Base-by-base conservation (phyloP, 2,329 filamentous ascomycete genomes). In the Orbilia blumenaviensis region DNA sequence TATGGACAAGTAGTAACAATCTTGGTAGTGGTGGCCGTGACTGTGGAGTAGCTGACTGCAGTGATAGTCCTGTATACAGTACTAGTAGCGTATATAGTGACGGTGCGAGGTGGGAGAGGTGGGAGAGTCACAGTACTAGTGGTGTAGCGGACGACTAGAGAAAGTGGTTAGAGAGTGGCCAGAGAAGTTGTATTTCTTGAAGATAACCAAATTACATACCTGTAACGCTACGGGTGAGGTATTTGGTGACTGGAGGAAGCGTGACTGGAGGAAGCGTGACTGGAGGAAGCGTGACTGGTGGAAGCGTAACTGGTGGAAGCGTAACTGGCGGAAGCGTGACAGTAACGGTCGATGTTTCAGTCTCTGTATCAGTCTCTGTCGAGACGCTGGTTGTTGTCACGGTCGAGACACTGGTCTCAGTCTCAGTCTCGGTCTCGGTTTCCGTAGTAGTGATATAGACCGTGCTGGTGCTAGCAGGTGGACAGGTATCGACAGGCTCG, bases 211-310 rank as follows among this genome's bases (percentile, higher is more conserved):
- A 46, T 46, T 1, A 18, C 36, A 41, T 60, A 75, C 71, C 56
- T 46, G 63, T 75, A 38, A 50, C 44, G n/a, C 62, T 75, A 21
- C 29, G 56, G 29, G 71, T 75, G 14, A 75, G 12, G 34, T 67
- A 68, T 68, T 27, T 61, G 18, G 71, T 75, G 4, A 32, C 48
- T 42, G 56, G 42, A n/a, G 71, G 56, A 34, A 68, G 34, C 29
- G 71, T 64, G 5, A 29, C 36, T 34, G 63, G 63, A 14, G 71
- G 36, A 14, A 68, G 27, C 27, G 38, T 75, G 29, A 58, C 56
- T 4, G 62, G n/a, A 21, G 42, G 46, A 16, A 6, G 38, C 48
- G 9, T 16, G 4, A 32, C 48, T 42, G 56, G 42, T 12, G 71
- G 56, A 34, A 68, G 34, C 29, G 71, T 64, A 3, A 29, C 36